Conservation (phyloP, 1,284 basidiomycete genomes). For the Marasmius oreades region DNA sequence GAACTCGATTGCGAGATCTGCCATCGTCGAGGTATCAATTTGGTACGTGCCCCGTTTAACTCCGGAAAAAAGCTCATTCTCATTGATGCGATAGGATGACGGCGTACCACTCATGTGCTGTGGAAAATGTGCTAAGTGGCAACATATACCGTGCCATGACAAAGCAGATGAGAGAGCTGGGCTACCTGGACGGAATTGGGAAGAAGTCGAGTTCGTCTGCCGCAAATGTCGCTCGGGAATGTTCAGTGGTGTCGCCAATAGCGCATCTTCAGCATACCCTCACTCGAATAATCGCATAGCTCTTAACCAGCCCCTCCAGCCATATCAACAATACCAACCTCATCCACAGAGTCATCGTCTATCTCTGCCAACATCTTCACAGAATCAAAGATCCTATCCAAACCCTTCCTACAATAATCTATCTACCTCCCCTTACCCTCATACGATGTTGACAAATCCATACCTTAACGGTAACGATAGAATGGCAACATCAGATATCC, state of each 20-base stretch:
- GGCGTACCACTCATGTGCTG: slow-evolving; percentile 76
- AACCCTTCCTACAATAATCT: neutral
- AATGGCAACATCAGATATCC: slow-evolving; percentile 9
- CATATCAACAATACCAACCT: neutral
- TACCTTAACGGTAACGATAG: slow-evolving; percentile 1
- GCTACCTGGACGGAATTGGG: slow-evolving; percentile 66
- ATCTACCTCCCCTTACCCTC: neutral
- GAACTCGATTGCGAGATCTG: slow-evolving; percentile 85
- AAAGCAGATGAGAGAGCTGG: slow-evolving; percentile 54
- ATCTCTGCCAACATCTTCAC: neutral
- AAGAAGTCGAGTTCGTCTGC: slow-evolving; percentile 64
- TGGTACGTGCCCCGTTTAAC: slow-evolving; percentile 36
- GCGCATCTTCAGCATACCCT: slow-evolving; percentile 17
- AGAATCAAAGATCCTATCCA: neutral
- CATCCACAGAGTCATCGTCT: neutral
- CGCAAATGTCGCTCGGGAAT: slow-evolving; percentile 36
- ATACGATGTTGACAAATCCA: neutral
- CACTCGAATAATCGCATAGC: slow-evolving; percentile 15
- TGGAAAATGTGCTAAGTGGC: slow-evolving; percentile 78
- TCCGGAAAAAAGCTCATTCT: slow-evolving; percentile 11
- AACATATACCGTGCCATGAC: slow-evolving; percentile 79
- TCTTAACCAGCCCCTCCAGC: neutral
- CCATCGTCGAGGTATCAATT: slow-evolving; percentile 61
- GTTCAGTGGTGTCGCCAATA: neutral
- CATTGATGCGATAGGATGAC: slow-evolving; percentile 53